phyloP scores from a whole-genome alignment of 164 flowering plant species.

The Houttuynia cordata region DNA sequence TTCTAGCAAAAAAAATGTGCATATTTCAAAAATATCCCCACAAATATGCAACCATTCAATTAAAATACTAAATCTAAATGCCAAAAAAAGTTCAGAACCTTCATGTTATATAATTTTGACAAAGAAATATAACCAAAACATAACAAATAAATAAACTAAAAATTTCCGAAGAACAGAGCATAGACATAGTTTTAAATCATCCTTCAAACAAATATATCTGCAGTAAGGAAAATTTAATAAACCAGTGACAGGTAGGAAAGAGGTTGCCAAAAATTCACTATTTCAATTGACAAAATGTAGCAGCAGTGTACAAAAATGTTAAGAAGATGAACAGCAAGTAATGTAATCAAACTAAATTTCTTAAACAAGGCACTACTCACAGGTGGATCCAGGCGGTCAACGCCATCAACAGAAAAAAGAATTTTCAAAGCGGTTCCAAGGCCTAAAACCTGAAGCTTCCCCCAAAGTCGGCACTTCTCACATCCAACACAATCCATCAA shows the following conservation, averaged over 20 bases:
- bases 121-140: background rate
- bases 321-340: background rate
- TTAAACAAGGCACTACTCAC: constrained; percentile 30
- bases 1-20: too few species aligned
- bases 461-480: constrained; percentile 99
- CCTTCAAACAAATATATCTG: too few species aligned
- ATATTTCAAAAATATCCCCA: background rate
- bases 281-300: too few species aligned
- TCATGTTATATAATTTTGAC: too few species aligned
- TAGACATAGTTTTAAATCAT: too few species aligned
- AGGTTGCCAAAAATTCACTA: too few species aligned
- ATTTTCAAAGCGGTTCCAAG: constrained; percentile 95
- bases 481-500: constrained; percentile 98
- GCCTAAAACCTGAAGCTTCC: constrained; percentile 98
- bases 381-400: constrained; percentile 24
- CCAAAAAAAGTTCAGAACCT: background rate
- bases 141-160: too few species aligned
- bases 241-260: too few species aligned
- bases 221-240: too few species aligned
- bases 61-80: background rate
- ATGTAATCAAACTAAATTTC: background rate
- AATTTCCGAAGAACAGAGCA: too few species aligned
- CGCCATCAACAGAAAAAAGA: constrained; percentile 77
- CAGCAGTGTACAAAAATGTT: too few species aligned
- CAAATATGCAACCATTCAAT: background rate